A percentile compares a stretch with the other conserved stretches of the same genome.
These are phyloP conservation scores for Neonectria hederae DNA, from an alignment of 2,329 filamentous ascomycete genomes.

Conservation along the genomic window DNA sequence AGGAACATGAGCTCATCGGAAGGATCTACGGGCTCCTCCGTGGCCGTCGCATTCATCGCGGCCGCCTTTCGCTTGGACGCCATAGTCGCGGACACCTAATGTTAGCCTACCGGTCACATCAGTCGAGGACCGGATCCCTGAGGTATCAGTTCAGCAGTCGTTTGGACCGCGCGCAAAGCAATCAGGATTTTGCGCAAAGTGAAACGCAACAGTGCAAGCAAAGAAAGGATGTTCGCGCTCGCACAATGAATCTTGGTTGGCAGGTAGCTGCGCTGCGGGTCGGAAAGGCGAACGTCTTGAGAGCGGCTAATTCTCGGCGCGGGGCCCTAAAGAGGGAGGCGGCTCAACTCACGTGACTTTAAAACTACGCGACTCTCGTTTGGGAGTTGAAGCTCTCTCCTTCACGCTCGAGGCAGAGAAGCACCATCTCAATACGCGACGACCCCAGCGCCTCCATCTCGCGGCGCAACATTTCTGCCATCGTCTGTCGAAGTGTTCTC, in stretches of 20 bases:
- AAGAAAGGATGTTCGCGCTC: not conserved
- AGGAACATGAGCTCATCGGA: constrained; percentile 95
- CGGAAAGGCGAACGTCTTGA: constrained; percentile 33
- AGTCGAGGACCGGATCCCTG: constrained; percentile 18
- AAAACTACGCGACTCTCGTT: constrained; percentile 52
- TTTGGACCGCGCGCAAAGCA: constrained; percentile 16
- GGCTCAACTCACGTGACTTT: constrained; percentile 53
- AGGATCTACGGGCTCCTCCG: constrained; percentile 90
- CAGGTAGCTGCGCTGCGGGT: constrained; percentile 29
- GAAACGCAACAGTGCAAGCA: constrained; percentile 16
- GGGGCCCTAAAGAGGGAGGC: constrained; percentile 12
- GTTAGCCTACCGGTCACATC: constrained; percentile 33
- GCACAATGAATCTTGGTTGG: not conserved
- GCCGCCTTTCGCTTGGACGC: constrained; percentile 91
- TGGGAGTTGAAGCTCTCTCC: constrained; percentile 44
- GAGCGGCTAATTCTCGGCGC: constrained; percentile 42
- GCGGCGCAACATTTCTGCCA: constrained; percentile 28
- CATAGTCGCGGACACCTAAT: constrained; percentile 63
- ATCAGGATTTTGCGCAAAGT: constrained; percentile 14
- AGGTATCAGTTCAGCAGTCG: constrained; percentile 27
- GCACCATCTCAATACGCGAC: constrained; percentile 40
- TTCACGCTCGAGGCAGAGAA: constrained; percentile 40
- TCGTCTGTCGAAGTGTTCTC: constrained; percentile 17
- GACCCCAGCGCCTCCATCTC: constrained; percentile 37
- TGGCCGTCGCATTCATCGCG: constrained; percentile 71